Evolutionary conservation across 345 rosid species (phyloP), one percentile per base, ranked within the genome.

Genomic region (Eucalyptus polyanthemos): DNA sequence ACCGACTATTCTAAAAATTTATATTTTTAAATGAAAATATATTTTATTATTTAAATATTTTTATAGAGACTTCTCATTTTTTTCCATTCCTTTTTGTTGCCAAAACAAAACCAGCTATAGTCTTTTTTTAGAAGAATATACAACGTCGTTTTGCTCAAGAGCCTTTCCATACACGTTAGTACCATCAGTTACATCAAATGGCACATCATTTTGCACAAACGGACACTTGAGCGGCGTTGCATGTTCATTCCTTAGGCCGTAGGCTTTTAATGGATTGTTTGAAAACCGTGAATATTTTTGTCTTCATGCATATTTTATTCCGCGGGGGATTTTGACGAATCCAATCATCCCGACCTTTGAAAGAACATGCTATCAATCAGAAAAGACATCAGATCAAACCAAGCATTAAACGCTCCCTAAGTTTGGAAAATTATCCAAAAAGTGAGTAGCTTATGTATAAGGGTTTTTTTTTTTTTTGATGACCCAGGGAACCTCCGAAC

Each of bases 371-470:
- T 62, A 6, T 29, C 69, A 62, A 60, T 27, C 29, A 60, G 67
- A 60, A 60, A 27, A 62, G 16, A 62, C 69, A 5, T 25, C 14
- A 62, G 16, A 62, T 27, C 69, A 62, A 62, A 62, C 14, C 34
- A 62, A 27, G 69, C 31, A 60, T 27, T 60, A 11, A 60, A 60
- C 34, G 69, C 1, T 62, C 65, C 65, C 65, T 27, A 3, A 19
- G 24, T 53, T 8, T 0, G 0, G 27, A 56, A 56, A 56, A 56
- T 56, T 56, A 56, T 56, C 4, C 29, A 56, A 56, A 56, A 22
- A 56, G 29, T 22, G 3, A 22, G 11, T 0, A 24, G 2, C 11
- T 56, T 10, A 0, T 56, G 3, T 24, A 56, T 9, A 22, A 24
- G n/a, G n/a, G n/a, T n/a, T n/a, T n/a, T n/a, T n/a, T n/a, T n/a